phyloP scores from a whole-genome alignment of 805 yeast species.

The Starmerella stellata region DNA sequence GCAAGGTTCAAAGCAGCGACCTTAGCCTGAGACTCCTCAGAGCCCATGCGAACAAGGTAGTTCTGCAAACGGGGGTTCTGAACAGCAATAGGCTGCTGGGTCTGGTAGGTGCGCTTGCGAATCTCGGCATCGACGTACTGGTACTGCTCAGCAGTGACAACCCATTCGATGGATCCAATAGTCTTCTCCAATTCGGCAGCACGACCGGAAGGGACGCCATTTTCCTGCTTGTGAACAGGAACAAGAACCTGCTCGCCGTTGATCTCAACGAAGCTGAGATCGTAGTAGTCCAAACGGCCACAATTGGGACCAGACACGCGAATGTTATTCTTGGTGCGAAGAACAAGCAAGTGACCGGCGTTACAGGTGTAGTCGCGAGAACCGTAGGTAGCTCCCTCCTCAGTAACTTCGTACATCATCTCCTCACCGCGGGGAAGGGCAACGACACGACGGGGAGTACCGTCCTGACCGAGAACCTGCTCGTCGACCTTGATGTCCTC shows the following conservation, averaged over 20 bases:
- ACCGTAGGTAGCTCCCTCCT: slow-evolving; percentile 13
- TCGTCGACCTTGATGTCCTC: slow-evolving; percentile 27
- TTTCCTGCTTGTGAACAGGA: slow-evolving; percentile 13
- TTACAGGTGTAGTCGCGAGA: slow-evolving; percentile 22
- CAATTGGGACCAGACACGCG: slow-evolving; percentile 10
- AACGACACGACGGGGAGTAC: slow-evolving; percentile 26
- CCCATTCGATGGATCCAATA: slow-evolving; percentile 23
- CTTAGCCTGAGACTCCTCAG: slow-evolving; percentile 20
- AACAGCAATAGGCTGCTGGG: slow-evolving; percentile 24
- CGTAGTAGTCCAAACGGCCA: background rate
- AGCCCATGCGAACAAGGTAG: slow-evolving; percentile 16
- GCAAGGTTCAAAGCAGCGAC: slow-evolving; percentile 29
- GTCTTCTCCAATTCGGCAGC: background rate
- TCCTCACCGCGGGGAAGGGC: slow-evolving; percentile 30
- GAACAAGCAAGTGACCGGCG: slow-evolving; percentile 27
- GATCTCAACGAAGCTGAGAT: background rate
- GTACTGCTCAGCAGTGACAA: slow-evolving; percentile 27
- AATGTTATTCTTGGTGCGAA: slow-evolving; percentile 20
- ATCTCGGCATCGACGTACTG: slow-evolving; percentile 20
- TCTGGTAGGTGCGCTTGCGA: slow-evolving; percentile 22
- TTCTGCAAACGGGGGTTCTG: slow-evolving; percentile 24
- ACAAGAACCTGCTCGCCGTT: slow-evolving; percentile 8
- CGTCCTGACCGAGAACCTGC: slow-evolving; percentile 30
- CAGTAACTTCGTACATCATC: slow-evolving; percentile 27
- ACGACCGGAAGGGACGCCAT: slow-evolving; percentile 15